Evolutionary conservation across 805 yeast species (phyloP), one percentile per base, ranked within the genome.

Genomic region (Torulaspora franciscae): DNA sequence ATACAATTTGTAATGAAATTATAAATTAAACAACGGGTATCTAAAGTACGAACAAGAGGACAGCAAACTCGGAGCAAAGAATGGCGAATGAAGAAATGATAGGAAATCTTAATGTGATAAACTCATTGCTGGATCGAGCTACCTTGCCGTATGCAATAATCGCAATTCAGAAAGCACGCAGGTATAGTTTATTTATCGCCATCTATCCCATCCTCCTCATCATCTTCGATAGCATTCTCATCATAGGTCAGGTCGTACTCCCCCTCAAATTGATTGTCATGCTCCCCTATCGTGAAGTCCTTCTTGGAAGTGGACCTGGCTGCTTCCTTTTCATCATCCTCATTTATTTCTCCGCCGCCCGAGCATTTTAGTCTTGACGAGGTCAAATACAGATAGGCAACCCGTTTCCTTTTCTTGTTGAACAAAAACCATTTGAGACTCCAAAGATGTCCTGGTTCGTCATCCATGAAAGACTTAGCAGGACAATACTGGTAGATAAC

Each of bases 321-420:
- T 24, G 41, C 55, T 17, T 50, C 55, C 9, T 52, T 55, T 6
- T 54, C 69, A 37, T 65, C 70, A 25, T 71, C 75, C 39, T 68
- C 72, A 47, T 68, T 62, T 1, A 61, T 69, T 38, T 67, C 69
- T 40, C 65, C 48, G 52, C 67, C 67, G 37, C 62, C 62, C 30
- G 63, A 61, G 40, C 64, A 50, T 37, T 73, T 66, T 37, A 71
- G 60, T 43, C 71, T 69, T 32, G 71, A 60, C 43, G 83, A 82
- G 44, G 80, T 80, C 50, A 93, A 68, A 55, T 86, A 85, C 13
- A 93, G 63, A 62, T 84, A 91, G 1, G 95, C 88, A 2, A 93
- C 98, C 51, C 98, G 77, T 68, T 91, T 91, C 68, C 85, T 79
- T 59, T 86, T 84, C 67, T 88, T 91, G 69, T 89, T 93, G 68